phyloP scores from a whole-genome alignment of 2,329 filamentous ascomycete genomes.

The Meredithiella fracta region DNA sequence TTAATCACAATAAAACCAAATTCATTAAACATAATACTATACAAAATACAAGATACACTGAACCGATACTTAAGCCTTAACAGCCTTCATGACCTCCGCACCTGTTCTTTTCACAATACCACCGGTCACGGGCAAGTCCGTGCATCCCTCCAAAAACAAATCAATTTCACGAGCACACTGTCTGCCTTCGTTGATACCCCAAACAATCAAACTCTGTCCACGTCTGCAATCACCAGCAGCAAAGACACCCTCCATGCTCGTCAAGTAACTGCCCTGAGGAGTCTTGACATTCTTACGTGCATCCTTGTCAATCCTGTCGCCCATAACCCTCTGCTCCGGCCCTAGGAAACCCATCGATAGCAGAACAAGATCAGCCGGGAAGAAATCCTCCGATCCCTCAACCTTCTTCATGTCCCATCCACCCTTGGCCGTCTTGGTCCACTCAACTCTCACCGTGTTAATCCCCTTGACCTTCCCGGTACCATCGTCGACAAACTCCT shows the following conservation, averaged over 20 bases:
- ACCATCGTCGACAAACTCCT: slow-evolving; percentile 86
- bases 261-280: slow-evolving; percentile 68
- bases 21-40: background rate
- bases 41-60: background rate
- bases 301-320: slow-evolving; percentile 80
- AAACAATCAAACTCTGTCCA: slow-evolving; percentile 90
- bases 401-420: slow-evolving; percentile 99
- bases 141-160: slow-evolving; percentile 64
- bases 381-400: slow-evolving; percentile 85
- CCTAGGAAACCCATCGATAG: slow-evolving; percentile 96
- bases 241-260: slow-evolving; percentile 77
- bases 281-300: slow-evolving; percentile 94
- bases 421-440: slow-evolving; percentile 75
- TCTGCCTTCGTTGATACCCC: slow-evolving; percentile 96
- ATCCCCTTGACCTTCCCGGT: slow-evolving; percentile 82
- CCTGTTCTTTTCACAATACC: slow-evolving; percentile 80
- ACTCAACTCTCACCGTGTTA: slow-evolving; percentile 88
- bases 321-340: slow-evolving; percentile 74
- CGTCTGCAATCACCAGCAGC: slow-evolving; percentile 89
- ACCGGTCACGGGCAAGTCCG: slow-evolving; percentile 72
- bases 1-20: background rate
- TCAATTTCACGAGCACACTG: slow-evolving; percentile 87
- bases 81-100: slow-evolving; percentile 42
- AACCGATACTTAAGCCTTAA: slow-evolving; percentile 15
- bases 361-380: slow-evolving; percentile 86